Base-by-base conservation (phyloP, 2,329 filamentous ascomycete genomes). In the Thielaviopsis ethacetica region DNA sequence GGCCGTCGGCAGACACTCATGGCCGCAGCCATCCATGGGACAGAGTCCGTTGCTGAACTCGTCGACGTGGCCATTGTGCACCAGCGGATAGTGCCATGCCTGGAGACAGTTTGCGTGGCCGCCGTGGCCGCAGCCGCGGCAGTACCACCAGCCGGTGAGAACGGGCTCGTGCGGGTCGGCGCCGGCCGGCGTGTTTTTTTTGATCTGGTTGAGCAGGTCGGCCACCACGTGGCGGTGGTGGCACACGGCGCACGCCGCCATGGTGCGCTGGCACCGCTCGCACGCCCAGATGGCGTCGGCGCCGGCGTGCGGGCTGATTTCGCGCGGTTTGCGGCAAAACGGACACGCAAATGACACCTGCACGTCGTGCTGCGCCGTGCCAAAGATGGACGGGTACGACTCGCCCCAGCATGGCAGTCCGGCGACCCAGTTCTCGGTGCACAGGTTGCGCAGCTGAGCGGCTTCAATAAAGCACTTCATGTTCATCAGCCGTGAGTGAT, bases 21-120 rank as follows among this genome's bases (percentile, higher is more conserved):
- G 82, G 2, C 81, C 77, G 65, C 82, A 85, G 0, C 82, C 81
- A 62, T 84, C 80, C n/a, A 82, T 68, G 1, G 82, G 81, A 63
- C 82, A 85, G 67, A 76, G 82, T 0, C 82, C 82, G 54, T 76
- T 79, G 34, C 76, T 76, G 63, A 68, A 72, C 22, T 69, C 69
- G 30, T 64, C 62, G 17, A 55, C 5, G 7, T 10, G 27, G 12
- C 54, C 55, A 15, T 56, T 27, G 3, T 17, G 34, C 4, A 47
- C 13, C 34, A 56, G 12, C 0, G 66, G 63, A 0, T 63, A 62
- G 66, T 84, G 81, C 82, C 82, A 85, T 1, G 72, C 72, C 58
- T 77, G 73, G 1, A 85, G 71, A 60, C 82, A 85, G 0, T 75
- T 75, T 0, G 77, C 74, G 66, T 85, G 82, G 0, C 82, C 82